Percentiles rank a stretch among this genome's conserved stretches.
Evolutionary conservation across 2,329 filamentous ascomycete genomes (phyloP).

Genomic region (Coniochaeta sp.): DNA sequence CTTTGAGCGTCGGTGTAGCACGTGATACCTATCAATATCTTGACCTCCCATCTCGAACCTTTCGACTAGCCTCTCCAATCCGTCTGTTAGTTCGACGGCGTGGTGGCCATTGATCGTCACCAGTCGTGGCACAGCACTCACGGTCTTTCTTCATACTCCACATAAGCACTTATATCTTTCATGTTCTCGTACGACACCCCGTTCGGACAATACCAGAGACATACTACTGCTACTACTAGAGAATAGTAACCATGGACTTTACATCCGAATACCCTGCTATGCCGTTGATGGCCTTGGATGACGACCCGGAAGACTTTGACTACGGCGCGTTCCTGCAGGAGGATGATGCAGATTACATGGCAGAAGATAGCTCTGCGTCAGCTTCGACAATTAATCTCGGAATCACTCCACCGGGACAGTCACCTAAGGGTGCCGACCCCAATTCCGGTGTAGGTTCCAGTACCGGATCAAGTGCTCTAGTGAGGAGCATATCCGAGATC

Average conservation of each 20-base stretch:
- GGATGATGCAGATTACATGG: constrained; percentile 16
- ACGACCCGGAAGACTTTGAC: constrained; percentile 26
- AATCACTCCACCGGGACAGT: not conserved
- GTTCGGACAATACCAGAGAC: not conserved
- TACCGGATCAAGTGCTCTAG: not conserved
- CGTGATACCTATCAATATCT: not conserved
- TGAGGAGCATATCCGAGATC: constrained; percentile 5
- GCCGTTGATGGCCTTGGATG: constrained; percentile 19
- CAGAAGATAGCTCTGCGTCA: constrained; percentile 17
- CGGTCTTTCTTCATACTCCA: not conserved
- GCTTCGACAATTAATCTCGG: not conserved
- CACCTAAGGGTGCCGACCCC: not conserved
- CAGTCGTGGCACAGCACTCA: not conserved
- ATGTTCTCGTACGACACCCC: too few species aligned
- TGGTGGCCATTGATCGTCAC: not conserved
- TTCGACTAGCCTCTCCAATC: not conserved
- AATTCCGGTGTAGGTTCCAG: not conserved
- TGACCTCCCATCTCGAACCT: not conserved
- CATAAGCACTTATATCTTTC: not conserved
- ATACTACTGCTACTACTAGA: too few species aligned
- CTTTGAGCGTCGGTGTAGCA: not conserved
- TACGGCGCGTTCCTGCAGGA: constrained; percentile 29
- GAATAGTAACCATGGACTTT: not conserved
- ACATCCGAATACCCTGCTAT: not conserved
- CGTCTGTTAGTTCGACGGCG: not conserved